A percentile compares a stretch with the other conserved stretches of the same genome.
Evolutionary conservation across 495 filamentous ascomycete genomes (phyloP).

Genomic region (Aspergillus nanangensis): DNA sequence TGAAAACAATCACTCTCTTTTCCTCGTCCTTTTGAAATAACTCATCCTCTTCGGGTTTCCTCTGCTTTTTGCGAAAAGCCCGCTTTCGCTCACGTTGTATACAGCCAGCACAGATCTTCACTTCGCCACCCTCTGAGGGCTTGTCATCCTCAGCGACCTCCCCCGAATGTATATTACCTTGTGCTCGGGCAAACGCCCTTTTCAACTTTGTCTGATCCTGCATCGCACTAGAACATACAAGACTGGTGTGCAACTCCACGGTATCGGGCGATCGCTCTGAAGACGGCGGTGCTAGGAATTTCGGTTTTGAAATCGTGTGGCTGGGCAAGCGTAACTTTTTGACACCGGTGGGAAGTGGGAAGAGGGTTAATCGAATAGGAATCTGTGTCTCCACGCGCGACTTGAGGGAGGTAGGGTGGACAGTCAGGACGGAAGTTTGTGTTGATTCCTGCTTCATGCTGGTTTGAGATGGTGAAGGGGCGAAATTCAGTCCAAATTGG

Average conservation of each 20-base stretch:
- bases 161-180: slow-evolving; percentile 31
- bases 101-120: slow-evolving; percentile 80
- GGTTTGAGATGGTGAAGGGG: slow-evolving; percentile 27
- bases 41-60: slow-evolving; percentile 79
- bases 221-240: slow-evolving; percentile 96
- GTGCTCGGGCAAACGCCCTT: slow-evolving; percentile 64
- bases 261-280: slow-evolving; percentile 60
- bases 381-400: slow-evolving; percentile 96
- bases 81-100: slow-evolving; percentile 84
- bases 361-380: slow-evolving; percentile 69
- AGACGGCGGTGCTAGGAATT: slow-evolving; percentile 67
- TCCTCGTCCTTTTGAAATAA: slow-evolving; percentile 72
- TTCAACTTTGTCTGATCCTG: slow-evolving; percentile 56
- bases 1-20: slow-evolving; percentile 86
- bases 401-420: slow-evolving; percentile 69
- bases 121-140: slow-evolving; percentile 75
- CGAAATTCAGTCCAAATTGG: slow-evolving; percentile 31
- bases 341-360: slow-evolving; percentile 65
- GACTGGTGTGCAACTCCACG: slow-evolving; percentile 71
- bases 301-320: slow-evolving; percentile 87
- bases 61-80: slow-evolving; percentile 80
- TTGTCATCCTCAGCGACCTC: slow-evolving; percentile 56
- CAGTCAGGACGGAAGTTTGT: slow-evolving; percentile 40
- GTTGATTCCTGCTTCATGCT: slow-evolving; percentile 19
- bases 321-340: slow-evolving; percentile 79